These are phyloP conservation scores for Ogataea siamensis DNA, from an alignment of 805 yeast genomes.

Conservation along the genomic window DNA sequence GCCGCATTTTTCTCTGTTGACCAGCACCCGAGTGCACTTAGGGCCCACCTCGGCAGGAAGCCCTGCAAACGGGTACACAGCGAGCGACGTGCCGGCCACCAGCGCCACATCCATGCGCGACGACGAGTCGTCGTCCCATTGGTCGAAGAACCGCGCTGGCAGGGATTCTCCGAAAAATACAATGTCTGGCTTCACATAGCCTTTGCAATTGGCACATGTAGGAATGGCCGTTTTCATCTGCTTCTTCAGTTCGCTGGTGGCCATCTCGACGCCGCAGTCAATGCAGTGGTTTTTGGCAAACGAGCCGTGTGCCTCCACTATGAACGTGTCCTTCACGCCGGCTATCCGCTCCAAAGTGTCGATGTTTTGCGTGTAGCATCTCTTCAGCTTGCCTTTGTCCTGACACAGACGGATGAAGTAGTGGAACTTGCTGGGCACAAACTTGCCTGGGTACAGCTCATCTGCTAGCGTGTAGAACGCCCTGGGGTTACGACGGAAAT, in stretches of 20 bases:
- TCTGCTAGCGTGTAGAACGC: conserved; percentile 84
- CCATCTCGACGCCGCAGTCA: conserved; percentile 60
- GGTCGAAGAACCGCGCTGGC: conserved; percentile 65
- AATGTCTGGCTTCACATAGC: conserved; percentile 88
- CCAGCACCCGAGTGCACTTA: conserved; percentile 54
- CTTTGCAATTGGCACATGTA: conserved; percentile 61
- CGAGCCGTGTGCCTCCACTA: conserved; percentile 95
- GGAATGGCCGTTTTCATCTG: conserved; percentile 42
- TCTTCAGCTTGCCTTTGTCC: conserved; percentile 54
- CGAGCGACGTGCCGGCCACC: conserved; percentile 89
- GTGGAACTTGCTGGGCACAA: conserved; percentile 81
- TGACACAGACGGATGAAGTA: conserved; percentile 65
- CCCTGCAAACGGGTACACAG: conserved; percentile 88
- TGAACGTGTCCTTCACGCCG: conserved; percentile 59
- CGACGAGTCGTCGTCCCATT: conserved; percentile 58
- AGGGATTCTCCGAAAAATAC: conserved; percentile 92
- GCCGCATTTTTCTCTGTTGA: conserved; percentile 79
- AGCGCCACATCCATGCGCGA: conserved; percentile 63
- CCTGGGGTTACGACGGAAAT: conserved; percentile 68
- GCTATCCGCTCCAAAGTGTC: conserved; percentile 89
- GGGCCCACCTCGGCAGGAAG: conserved; percentile 64
- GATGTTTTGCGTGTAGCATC: conserved; percentile 90
- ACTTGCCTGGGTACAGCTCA: conserved; percentile 87
- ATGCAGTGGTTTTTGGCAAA: conserved; percentile 85
- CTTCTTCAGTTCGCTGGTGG: conserved; percentile 42